Percentiles rank a stretch among this genome's conserved stretches.
phyloP scores from a whole-genome alignment of 2,329 filamentous ascomycete genomes.

The Trichoderma koningiopsis region DNA sequence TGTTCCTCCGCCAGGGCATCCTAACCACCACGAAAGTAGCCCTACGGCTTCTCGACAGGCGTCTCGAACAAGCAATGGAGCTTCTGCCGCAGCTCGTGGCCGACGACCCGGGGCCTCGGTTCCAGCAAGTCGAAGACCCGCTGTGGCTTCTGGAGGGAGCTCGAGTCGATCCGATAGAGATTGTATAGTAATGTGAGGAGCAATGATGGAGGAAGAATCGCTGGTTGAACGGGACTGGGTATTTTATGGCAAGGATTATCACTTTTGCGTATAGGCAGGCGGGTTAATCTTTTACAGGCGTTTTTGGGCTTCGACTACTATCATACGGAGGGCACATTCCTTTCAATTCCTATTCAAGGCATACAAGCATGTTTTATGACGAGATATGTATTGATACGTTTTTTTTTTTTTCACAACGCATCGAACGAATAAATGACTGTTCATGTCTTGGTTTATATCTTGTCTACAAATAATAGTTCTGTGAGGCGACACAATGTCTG shows the following conservation, averaged over 20 bases:
- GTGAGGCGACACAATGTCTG: not conserved
- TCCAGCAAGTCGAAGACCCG: slow-evolving; percentile 32
- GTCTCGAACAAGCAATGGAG: not conserved
- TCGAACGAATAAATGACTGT: not conserved
- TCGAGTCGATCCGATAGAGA: slow-evolving; percentile 38
- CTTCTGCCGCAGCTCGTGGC: slow-evolving; percentile 1
- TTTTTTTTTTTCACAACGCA: not conserved
- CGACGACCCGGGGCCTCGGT: slow-evolving; percentile 29
- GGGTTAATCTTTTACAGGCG: not conserved
- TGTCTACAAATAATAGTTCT: not conserved
- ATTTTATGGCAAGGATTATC: not conserved
- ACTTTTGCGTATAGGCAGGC: not conserved
- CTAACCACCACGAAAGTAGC: slow-evolving; percentile 49
- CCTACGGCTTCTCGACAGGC: slow-evolving; percentile 17
- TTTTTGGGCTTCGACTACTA: not conserved
- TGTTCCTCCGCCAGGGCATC: slow-evolving; percentile 54
- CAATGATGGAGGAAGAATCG: not conserved
- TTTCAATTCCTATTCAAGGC: not conserved
- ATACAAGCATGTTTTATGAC: not conserved
- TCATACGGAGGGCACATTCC: not conserved
- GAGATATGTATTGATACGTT: not conserved
- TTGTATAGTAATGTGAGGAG: slow-evolving; percentile 51
- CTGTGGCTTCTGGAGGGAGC: slow-evolving; percentile 32
- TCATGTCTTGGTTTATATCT: not conserved
- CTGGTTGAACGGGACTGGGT: not conserved